A percentile compares a stretch with the other conserved stretches of the same genome.
Evolutionary conservation across 1,284 basidiomycete species (phyloP).

Genomic region (Cutaneotrichosporon arboriforme): DNA sequence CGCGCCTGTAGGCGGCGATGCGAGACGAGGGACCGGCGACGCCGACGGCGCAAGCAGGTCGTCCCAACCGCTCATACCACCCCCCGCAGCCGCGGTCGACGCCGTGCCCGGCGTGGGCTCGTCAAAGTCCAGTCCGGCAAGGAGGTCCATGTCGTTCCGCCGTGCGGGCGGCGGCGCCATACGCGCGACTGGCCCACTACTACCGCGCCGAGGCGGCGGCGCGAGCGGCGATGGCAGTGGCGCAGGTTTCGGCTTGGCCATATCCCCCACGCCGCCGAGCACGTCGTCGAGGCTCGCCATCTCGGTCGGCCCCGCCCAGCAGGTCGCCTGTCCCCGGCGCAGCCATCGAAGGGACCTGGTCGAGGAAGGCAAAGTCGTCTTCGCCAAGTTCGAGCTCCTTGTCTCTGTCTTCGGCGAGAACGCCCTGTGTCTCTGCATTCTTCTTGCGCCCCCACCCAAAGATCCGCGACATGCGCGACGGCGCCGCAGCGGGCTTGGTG

Average conservation of each 20-base stretch:
- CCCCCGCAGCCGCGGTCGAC: not conserved
- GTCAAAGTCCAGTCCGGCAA: conserved; percentile 36
- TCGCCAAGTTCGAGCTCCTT: conserved; percentile 41
- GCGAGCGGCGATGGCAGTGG: conserved; percentile 35
- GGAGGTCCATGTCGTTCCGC: conserved; percentile 30
- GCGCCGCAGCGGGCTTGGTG: not conserved
- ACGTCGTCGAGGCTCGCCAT: conserved; percentile 33
- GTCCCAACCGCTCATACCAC: conserved; percentile 19
- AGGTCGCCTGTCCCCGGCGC: conserved; percentile 36
- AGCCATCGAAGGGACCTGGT: conserved; percentile 41
- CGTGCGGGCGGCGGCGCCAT: not conserved
- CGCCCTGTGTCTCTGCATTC: not conserved
- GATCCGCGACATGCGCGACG: conserved; percentile 45
- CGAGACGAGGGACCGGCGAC: not conserved
- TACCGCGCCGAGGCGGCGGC: conserved; percentile 21
- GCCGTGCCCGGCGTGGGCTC: conserved; percentile 2
- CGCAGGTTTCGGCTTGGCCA: conserved; percentile 14
- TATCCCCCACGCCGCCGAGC: conserved; percentile 7
- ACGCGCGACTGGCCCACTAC: not conserved
- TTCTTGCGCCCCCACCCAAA: conserved; percentile 7
- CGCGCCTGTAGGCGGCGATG: conserved; percentile 2
- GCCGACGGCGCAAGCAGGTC: conserved; percentile 19
- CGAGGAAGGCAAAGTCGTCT: conserved; percentile 46
- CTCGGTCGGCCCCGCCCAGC: conserved; percentile 27
- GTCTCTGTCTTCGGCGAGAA: conserved; percentile 1